Conservation (phyloP, 176 grass and related monocot species). For the Alopecurus myosuroides region DNA sequence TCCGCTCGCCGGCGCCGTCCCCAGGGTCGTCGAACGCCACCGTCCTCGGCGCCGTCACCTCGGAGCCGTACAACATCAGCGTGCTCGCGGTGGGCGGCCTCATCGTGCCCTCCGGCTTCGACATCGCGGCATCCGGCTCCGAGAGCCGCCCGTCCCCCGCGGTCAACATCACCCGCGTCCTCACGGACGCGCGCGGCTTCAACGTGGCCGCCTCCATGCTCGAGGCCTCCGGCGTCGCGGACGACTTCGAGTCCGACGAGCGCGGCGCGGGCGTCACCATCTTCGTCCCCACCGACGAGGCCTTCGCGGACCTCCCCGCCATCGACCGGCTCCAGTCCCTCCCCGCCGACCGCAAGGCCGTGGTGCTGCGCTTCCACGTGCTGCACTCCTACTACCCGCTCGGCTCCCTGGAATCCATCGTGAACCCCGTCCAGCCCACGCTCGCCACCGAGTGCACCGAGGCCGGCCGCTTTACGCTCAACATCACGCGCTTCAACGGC, state of each 20-base stretch:
- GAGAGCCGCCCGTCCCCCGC: conserved; percentile 44
- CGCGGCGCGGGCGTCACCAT: conserved; percentile 84
- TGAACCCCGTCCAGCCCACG: conserved; percentile 98
- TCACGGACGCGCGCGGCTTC: conserved; percentile 72
- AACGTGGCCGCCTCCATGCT: conserved; percentile 93
- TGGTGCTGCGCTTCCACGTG: conserved; percentile 94
- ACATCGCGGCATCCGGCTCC: conserved; percentile 79
- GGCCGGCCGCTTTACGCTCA: conserved; percentile 84
- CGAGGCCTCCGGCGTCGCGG: conserved; percentile 77
- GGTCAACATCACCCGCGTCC: conserved; percentile 80
- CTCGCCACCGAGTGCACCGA: conserved; percentile 74
- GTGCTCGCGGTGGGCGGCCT: conserved; percentile 72
- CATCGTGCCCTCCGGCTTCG: conserved; percentile 66
- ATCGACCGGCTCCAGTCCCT: conserved; percentile 80
- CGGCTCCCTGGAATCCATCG: conserved; percentile 90
- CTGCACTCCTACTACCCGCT: conserved; percentile 98
- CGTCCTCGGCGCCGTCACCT: conserved; percentile 57
- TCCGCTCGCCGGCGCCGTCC: conserved; percentile 60
- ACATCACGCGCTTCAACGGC: conserved; percentile 94
- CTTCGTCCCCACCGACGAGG: conserved; percentile 93
- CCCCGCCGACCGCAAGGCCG: conserved; percentile 71
- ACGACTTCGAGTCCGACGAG: conserved; percentile 75
- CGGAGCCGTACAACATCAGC: conserved; percentile 78
- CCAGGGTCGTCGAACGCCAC: conserved; percentile 69
- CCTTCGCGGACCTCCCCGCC: conserved; percentile 74